Percentiles rank a stretch among this genome's conserved stretches.
Evolutionary conservation across 352 stramenopile genomes (phyloP).

Genomic region (Phytophthora megakarya): DNA sequence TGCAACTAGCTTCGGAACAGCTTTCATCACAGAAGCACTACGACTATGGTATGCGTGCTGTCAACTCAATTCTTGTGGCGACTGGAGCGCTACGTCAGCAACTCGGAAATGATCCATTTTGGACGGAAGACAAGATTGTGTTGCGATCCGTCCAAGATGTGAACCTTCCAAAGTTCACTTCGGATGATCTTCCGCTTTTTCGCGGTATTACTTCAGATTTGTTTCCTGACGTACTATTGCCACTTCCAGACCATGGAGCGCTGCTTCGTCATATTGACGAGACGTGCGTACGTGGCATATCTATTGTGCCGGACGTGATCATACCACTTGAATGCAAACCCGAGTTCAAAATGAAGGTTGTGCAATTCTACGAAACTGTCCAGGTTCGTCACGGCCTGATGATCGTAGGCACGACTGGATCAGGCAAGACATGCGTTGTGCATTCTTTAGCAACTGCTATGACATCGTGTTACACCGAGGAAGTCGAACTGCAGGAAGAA

Average conservation of each 20-base stretch:
- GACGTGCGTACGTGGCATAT: constrained; percentile 70
- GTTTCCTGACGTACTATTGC: constrained; percentile 89
- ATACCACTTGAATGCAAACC: constrained; percentile 77
- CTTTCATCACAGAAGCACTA: constrained; percentile 95
- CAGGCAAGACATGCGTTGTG: constrained; percentile 94
- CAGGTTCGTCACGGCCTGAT: constrained; percentile 96
- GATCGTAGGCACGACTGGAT: constrained; percentile 94
- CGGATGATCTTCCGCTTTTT: constrained; percentile 93
- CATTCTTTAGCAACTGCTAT: constrained; percentile 80
- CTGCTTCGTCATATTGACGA: constrained; percentile 86
- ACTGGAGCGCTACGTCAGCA: constrained; percentile 91
- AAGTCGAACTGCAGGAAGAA: constrained; percentile 27
- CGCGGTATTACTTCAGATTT: constrained; percentile 93
- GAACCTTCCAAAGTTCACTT: constrained; percentile 95
- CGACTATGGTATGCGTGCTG: constrained; percentile 95
- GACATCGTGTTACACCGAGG: constrained; percentile 69
- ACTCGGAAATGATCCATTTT: constrained; percentile 87
- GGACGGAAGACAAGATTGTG: constrained; percentile 93
- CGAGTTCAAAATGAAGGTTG: constrained; percentile 89
- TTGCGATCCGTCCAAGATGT: constrained; percentile 93
- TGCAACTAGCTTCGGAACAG: constrained; percentile 94
- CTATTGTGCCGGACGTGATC: constrained; percentile 60
- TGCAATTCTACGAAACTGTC: constrained; percentile 96
- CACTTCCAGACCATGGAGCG: constrained; percentile 83
- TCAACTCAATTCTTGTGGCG: constrained; percentile 95